Conservation (phyloP, 495 filamentous ascomycete genomes). For the Penicillium fimorum region DNA sequence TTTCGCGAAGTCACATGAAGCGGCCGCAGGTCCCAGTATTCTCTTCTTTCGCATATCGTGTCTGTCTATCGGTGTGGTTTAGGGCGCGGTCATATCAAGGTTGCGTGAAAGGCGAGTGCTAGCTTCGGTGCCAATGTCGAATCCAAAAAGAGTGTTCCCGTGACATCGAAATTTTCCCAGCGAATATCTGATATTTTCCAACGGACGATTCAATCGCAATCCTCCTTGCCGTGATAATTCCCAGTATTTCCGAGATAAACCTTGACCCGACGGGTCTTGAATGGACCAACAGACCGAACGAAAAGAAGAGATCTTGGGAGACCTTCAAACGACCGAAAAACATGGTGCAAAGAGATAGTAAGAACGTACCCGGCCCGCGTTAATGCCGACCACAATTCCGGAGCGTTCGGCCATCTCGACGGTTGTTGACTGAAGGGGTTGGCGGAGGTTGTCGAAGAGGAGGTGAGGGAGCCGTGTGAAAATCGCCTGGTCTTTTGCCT, state of each 20-base stretch:
- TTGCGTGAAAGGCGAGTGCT: constrained; percentile 14
- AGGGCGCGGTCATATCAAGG: not conserved
- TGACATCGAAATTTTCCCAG: constrained; percentile 5
- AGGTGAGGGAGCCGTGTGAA: constrained; percentile 37
- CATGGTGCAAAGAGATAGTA: constrained; percentile 17
- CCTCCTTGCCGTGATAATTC: constrained; percentile 1
- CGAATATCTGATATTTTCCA: constrained; percentile 3
- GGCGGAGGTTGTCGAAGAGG: constrained; percentile 47
- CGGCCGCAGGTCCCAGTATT: not conserved
- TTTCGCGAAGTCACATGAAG: constrained; percentile 1
- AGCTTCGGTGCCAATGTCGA: constrained; percentile 10
- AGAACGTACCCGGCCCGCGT: constrained; percentile 81
- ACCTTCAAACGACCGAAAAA: constrained; percentile 10
- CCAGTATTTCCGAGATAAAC: constrained; percentile 13
- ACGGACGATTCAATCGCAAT: not conserved
- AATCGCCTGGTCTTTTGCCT: constrained; percentile 35
- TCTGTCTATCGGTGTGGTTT: constrained; percentile 8
- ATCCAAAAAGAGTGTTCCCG: constrained; percentile 1
- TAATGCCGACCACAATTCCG: constrained; percentile 79
- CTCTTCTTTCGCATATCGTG: constrained; percentile 3
- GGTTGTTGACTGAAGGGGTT: constrained; percentile 44
- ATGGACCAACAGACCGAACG: constrained; percentile 17
- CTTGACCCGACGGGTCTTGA: constrained; percentile 18
- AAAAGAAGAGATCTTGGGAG: constrained; percentile 19
- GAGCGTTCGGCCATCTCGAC: constrained; percentile 64